Evolutionary conservation across 257 asterid genomes (phyloP).

Genomic region (Nicotiana undulata): DNA sequence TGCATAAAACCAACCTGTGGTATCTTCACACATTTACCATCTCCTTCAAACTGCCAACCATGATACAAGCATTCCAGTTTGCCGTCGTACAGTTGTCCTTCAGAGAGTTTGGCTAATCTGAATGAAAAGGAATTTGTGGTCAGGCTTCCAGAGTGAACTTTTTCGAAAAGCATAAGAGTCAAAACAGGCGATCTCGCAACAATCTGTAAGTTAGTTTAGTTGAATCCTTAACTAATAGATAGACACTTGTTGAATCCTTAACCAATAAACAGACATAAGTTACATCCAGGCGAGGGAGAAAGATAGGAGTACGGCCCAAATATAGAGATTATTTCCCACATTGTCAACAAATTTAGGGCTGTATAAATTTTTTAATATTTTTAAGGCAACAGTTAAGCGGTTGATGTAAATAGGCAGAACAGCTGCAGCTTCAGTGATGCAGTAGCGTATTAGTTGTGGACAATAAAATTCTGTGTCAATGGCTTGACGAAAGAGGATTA

Average conservation of each 20-base stretch:
- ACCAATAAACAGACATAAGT: not conserved
- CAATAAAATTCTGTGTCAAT: not conserved
- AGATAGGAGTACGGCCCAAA: not conserved
- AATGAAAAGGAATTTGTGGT: not conserved
- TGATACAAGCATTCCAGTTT: conserved; percentile 84
- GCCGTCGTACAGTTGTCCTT: conserved; percentile 81
- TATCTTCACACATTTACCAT: conserved; percentile 81
- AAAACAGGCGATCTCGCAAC: too few relatives aligned
- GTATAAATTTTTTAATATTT: too few relatives aligned
- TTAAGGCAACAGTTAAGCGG: not conserved
- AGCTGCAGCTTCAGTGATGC: not conserved
- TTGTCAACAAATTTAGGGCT: not conserved
- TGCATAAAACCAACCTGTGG: conserved; percentile 64
- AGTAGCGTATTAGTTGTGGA: not conserved
- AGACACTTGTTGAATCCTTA: not conserved
- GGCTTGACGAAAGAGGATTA: not conserved
- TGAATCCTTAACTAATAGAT: not conserved
- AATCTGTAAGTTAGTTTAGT: not conserved
- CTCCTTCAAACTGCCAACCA: conserved; percentile 93
- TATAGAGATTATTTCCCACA: not conserved
- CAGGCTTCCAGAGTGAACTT: not conserved
- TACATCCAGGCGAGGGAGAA: not conserved
- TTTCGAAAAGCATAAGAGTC: not conserved
- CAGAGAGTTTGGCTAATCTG: conserved; percentile 93
- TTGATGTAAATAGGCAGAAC: not conserved